These are phyloP conservation scores for Blastocystis sp. DNA, from an alignment of 352 stramenopile genomes.

Conservation along the genomic window DNA sequence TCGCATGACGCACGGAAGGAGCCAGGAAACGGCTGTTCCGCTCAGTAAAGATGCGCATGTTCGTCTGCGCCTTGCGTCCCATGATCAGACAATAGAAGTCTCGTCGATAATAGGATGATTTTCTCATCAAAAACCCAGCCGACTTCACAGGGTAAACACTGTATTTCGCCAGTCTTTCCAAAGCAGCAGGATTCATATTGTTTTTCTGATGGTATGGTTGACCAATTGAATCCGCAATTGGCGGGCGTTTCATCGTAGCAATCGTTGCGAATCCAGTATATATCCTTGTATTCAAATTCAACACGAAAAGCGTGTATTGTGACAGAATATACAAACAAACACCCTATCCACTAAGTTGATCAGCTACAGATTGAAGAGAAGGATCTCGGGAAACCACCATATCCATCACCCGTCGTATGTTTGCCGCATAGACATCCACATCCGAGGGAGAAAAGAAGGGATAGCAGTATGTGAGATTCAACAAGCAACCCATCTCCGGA, in stretches of 20 bases:
- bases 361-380: neutral
- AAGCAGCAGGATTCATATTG: constrained; percentile 28
- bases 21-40: neutral
- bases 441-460: neutral
- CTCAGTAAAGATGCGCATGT: neutral
- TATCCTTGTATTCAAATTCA: neutral
- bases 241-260: neutral
- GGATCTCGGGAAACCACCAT: neutral
- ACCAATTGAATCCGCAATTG: constrained; percentile 26
- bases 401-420: neutral
- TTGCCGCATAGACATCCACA: neutral
- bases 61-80: neutral
- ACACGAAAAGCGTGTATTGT: neutral
- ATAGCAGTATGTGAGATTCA: neutral
- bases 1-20: neutral
- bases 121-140: constrained; percentile 11
- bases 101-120: constrained; percentile 6
- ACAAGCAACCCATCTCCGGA: neutral
- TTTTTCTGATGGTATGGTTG: neutral
- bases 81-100: neutral
- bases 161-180: neutral
- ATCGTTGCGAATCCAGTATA: neutral
- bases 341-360: neutral
- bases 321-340: neutral
- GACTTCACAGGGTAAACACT: neutral